A percentile compares a stretch with the other conserved stretches of the same genome.
Conservation (phyloP, 2,329 filamentous ascomycete genomes). For the Phoma sp. region DNA sequence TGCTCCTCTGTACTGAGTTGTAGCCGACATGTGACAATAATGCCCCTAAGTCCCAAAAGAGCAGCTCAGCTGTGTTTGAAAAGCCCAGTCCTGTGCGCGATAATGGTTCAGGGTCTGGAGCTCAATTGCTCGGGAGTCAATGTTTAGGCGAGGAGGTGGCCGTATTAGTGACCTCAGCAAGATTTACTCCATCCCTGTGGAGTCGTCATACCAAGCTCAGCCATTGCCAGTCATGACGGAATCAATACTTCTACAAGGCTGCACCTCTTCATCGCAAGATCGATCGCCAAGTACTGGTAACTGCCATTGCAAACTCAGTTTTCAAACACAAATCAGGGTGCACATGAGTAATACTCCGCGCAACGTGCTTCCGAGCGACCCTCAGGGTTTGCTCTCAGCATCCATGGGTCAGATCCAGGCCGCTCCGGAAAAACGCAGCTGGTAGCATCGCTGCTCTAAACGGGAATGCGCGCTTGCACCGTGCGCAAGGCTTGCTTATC, state of each 20-base stretch:
- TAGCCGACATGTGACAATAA: background rate
- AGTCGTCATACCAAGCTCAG: slow-evolving; percentile 1
- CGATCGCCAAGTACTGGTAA: background rate
- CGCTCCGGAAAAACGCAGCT: background rate
- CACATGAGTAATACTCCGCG: background rate
- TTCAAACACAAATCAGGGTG: background rate
- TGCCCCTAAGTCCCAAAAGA: background rate
- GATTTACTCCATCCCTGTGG: slow-evolving; percentile 6
- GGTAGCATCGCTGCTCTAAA: slow-evolving; percentile 1
- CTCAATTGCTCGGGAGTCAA: background rate
- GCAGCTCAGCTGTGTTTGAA: background rate
- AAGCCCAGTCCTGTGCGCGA: slow-evolving; percentile 2
- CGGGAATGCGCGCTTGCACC: background rate
- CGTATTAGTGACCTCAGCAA: slow-evolving; percentile 1
- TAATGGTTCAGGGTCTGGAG: background rate
- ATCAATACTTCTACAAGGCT: slow-evolving; percentile 9
- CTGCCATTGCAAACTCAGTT: background rate
- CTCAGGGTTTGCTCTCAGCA: slow-evolving; percentile 2
- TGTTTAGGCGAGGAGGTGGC: background rate
- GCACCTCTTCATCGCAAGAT: background rate
- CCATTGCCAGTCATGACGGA: slow-evolving; percentile 5
- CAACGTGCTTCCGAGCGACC: background rate
- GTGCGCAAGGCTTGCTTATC: slow-evolving; percentile 6
- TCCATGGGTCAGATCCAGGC: background rate
- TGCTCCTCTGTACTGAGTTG: background rate